Evolutionary conservation across 305 asterid species (phyloP).

Genomic region (Fraxinus sp.): DNA sequence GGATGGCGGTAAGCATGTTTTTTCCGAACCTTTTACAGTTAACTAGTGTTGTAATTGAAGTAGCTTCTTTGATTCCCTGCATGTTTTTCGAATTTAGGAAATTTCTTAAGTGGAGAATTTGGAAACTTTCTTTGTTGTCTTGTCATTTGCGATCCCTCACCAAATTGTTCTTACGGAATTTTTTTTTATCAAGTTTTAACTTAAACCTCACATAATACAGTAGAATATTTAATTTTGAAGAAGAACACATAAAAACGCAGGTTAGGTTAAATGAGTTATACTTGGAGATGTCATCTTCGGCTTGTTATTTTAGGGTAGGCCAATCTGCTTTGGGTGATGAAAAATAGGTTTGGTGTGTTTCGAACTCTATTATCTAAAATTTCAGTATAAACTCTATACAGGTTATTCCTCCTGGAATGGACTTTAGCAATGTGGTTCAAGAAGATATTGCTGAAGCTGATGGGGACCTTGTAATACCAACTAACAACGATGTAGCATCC

Average conservation of each 20-base stretch:
- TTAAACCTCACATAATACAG: not conserved
- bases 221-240: not conserved
- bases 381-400: slow-evolving; percentile 24
- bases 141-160: not conserved
- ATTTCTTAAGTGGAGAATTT: not conserved
- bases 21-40: not conserved
- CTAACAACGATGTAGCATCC: slow-evolving; percentile 52
- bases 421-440: slow-evolving; percentile 77
- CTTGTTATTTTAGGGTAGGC: not conserved
- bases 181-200: not conserved
- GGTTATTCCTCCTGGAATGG: slow-evolving; percentile 98
- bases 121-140: not conserved
- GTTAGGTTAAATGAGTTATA: not conserved
- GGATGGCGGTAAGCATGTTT: slow-evolving; percentile 66
- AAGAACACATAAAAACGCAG: not conserved
- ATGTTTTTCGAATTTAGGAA: not conserved
- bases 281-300: not conserved
- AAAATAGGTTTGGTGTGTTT: not conserved
- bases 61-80: not conserved
- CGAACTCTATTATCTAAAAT: not conserved
- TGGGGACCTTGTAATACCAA: slow-evolving; percentile 59
- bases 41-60: not conserved
- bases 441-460: slow-evolving; percentile 64
- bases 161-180: not conserved
- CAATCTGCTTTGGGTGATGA: not conserved